A percentile compares a stretch with the other conserved stretches of the same genome.
These are phyloP conservation scores for Luffa aegyptiaca DNA, from an alignment of 306 rosid genomes.

Conservation along the genomic window DNA sequence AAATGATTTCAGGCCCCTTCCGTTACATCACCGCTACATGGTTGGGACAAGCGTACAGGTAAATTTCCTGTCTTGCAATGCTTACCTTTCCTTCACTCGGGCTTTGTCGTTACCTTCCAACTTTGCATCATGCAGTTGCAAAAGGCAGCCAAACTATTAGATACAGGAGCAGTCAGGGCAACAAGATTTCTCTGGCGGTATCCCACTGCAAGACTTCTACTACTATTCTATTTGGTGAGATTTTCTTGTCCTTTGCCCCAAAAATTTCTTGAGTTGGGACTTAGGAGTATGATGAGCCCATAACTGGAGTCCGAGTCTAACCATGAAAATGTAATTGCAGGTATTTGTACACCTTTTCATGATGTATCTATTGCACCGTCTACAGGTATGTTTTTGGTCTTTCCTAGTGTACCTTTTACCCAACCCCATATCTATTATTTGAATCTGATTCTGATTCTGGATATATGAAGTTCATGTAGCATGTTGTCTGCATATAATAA, in stretches of 20 bases:
- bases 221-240: constrained; percentile 82
- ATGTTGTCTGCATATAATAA: not conserved
- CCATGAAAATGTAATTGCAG: constrained; percentile 36
- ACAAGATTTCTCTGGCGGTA: constrained; percentile 96
- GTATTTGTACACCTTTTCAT: constrained; percentile 94
- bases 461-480: not conserved
- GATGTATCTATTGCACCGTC: constrained; percentile 91
- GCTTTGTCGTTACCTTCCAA: constrained; percentile 12
- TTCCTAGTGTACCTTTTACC: not conserved
- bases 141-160: constrained; percentile 82
- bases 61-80: constrained; percentile 12
- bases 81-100: constrained; percentile 2
- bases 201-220: constrained; percentile 75
- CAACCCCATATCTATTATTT: not conserved
- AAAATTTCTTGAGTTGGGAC: too few species aligned
- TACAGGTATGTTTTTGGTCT: constrained; percentile 55
- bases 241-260: not conserved
- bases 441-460: not conserved
- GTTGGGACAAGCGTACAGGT: constrained; percentile 86
- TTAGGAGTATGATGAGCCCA: constrained; percentile 1
- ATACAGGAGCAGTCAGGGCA: constrained; percentile 94
- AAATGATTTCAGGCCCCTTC: constrained; percentile 64
- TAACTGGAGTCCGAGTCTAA: constrained; percentile 15
- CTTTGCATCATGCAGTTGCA: constrained; percentile 54
- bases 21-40: constrained; percentile 89